Percentiles rank a stretch among this genome's conserved stretches.
These are phyloP conservation scores for Aspergillus conjunctus DNA, from an alignment of 495 filamentous ascomycete species.

Conservation along the genomic window DNA sequence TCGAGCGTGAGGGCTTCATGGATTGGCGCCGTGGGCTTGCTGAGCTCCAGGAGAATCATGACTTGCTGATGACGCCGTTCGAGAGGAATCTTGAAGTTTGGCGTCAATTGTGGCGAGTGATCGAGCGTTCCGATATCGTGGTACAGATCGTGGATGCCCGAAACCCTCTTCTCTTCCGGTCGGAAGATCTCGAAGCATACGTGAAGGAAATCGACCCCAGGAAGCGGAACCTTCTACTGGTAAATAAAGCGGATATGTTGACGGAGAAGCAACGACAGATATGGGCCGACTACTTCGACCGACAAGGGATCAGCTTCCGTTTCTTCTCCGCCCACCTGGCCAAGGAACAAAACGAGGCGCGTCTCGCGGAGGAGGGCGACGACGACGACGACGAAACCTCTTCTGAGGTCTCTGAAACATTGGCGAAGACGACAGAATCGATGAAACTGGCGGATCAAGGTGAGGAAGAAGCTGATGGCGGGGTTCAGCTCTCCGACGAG, in stretches of 20 bases:
- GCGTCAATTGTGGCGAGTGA: slow-evolving; percentile 97
- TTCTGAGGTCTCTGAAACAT: slow-evolving; percentile 26
- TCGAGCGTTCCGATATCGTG: slow-evolving; percentile 92
- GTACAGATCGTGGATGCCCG: slow-evolving; percentile 99
- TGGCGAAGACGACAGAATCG: slow-evolving; percentile 41
- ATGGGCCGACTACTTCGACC: slow-evolving; percentile 89
- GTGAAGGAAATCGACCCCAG: slow-evolving; percentile 86
- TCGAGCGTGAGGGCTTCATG: slow-evolving; percentile 79
- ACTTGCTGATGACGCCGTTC: slow-evolving; percentile 97
- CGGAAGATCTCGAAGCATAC: slow-evolving; percentile 89
- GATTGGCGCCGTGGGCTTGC: slow-evolving; percentile 90
- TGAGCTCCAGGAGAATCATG: slow-evolving; percentile 87
- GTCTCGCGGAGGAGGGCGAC: slow-evolving; percentile 48
- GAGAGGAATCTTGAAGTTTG: slow-evolving; percentile 98
- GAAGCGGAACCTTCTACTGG: slow-evolving; percentile 89
- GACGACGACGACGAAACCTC: slow-evolving; percentile 53
- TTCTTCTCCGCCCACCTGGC: slow-evolving; percentile 96
- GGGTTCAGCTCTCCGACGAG: slow-evolving; percentile 27
- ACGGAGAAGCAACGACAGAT: slow-evolving; percentile 76
- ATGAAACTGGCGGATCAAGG: slow-evolving; percentile 35
- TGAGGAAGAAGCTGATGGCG: slow-evolving; percentile 30
- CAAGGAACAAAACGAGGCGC: slow-evolving; percentile 80
- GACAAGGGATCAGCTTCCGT: slow-evolving; percentile 77
- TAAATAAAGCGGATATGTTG: slow-evolving; percentile 99
- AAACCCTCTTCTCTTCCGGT: slow-evolving; percentile 92